Base-by-base conservation (phyloP, 1,284 basidiomycete genomes). In the Sporisorium graminicola region DNA sequence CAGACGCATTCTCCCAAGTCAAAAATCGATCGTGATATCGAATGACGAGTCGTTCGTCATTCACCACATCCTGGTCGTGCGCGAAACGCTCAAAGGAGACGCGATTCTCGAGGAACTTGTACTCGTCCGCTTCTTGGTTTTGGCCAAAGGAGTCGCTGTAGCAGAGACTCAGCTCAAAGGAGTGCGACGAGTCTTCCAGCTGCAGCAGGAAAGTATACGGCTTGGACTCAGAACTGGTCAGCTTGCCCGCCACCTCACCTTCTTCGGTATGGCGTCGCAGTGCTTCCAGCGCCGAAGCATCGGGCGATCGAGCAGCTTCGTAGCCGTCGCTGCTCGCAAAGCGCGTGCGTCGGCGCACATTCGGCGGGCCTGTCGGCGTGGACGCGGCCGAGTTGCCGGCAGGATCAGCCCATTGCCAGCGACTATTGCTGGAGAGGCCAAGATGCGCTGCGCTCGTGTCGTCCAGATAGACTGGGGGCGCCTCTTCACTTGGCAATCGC, bases 71-170 rank as follows among this genome's bases (percentile, higher is more conserved):
- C 2, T 86, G 82, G 56, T 88, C 87, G 63, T 83, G 77, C 53
- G 88, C 85, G 77, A 89, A 90, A 18, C 85, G 84, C 70, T 87
- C 85, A 79, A 87, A 89, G 8, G 88, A 86, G n/a, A 89, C 79
- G 12, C 88, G 85, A 16, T 86, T 85, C n/a, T 85, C 81, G 26
- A 84, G 59, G 63, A 89, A 89, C 0, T 77, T 74, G 4, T 83
- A 76, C 52, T 83, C 85, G 7, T 79, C 80, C 10, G 86, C 85
- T 35, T 68, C 67, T 1, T 82, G 86, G 51, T 64, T 57, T 13
- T 58, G 31, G n/a, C 74, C 80, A 44, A 80, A 82, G 31, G 29
- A 14, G 9, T 58, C 74, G 20, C 54, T 54, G 59, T 70, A 69
- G 59, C 81, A 83, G 3, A 82, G 71, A 52, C 74, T 77, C 49